phyloP scores from a whole-genome alignment of 2,329 filamentous ascomycete species.

The Arthrobotrys musiformis region DNA sequence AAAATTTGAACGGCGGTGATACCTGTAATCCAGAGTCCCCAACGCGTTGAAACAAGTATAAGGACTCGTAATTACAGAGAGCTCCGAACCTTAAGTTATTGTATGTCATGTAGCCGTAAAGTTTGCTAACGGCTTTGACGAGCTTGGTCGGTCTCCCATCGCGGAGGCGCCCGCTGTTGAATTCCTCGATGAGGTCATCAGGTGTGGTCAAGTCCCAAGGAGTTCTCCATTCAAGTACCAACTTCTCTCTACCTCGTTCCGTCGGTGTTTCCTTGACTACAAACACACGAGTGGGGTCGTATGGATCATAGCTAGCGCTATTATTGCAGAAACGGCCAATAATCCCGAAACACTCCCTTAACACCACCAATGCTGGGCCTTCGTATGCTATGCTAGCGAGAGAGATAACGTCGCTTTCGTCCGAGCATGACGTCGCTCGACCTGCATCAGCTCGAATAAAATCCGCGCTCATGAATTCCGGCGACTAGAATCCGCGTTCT shows the following conservation, averaged over 20 bases:
- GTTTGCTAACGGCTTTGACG: background rate
- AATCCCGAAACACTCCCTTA: constrained; percentile 17
- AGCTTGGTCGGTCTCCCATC: background rate
- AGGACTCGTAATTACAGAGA: constrained; percentile 7
- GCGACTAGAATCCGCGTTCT: background rate
- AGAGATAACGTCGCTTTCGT: background rate
- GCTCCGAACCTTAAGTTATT: constrained; percentile 20
- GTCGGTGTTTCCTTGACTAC: background rate
- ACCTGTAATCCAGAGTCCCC: constrained; percentile 1
- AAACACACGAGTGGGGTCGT: constrained; percentile 28
- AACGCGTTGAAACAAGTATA: constrained; percentile 11
- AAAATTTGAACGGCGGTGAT: constrained; percentile 8
- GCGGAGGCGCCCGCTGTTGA: background rate
- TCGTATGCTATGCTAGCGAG: background rate
- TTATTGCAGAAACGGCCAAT: background rate
- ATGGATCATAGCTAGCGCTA: background rate
- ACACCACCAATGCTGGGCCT: background rate
- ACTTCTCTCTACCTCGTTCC: background rate
- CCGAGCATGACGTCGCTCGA: background rate
- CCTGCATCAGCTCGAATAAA: background rate
- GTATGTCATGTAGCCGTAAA: constrained; percentile 30
- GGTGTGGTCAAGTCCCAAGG: background rate
- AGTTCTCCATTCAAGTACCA: background rate
- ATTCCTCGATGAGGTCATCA: background rate
- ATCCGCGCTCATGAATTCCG: background rate